phyloP scores from a whole-genome alignment of 2,329 filamentous ascomycete genomes.

The Penicillium janthinellum region DNA sequence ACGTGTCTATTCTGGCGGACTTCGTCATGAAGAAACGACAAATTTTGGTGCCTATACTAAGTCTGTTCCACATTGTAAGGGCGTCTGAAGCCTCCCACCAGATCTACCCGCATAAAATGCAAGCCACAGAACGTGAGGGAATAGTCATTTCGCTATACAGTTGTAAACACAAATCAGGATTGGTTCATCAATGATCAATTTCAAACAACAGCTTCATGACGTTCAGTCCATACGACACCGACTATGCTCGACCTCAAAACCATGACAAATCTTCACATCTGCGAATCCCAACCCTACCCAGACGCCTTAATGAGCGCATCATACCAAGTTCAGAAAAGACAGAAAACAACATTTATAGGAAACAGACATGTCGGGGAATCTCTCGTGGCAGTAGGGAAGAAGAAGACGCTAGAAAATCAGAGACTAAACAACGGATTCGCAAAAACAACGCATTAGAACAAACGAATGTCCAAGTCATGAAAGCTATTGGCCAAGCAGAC shows the following conservation, averaged over 20 bases:
- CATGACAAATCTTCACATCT: conserved; percentile 6
- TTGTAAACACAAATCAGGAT: neutral
- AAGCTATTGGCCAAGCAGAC: conserved; percentile 18
- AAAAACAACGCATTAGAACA: conserved; percentile 24
- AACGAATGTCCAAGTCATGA: conserved; percentile 22
- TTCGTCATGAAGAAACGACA: conserved; percentile 12
- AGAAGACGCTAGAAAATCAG: conserved; percentile 21
- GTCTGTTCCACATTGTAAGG: neutral
- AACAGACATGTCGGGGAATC: conserved; percentile 28
- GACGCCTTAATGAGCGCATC: conserved; percentile 8
- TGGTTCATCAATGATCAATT: neutral
- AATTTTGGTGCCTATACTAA: conserved; percentile 9
- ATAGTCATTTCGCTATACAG: neutral
- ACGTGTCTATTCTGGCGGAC: conserved; percentile 15
- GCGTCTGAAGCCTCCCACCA: neutral
- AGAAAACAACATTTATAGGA: conserved; percentile 17
- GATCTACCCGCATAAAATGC: neutral
- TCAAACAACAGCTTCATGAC: conserved; percentile 2
- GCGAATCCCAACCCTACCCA: neutral
- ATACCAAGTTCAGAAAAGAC: conserved; percentile 1
- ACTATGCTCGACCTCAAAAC: conserved; percentile 17
- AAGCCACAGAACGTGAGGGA: neutral
- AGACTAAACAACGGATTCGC: conserved; percentile 18
- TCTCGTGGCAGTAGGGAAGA: conserved; percentile 22
- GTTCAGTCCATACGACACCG: conserved; percentile 8